phyloP scores from a whole-genome alignment of 2,329 filamentous ascomycete species.

The Beauveria asiatica region DNA sequence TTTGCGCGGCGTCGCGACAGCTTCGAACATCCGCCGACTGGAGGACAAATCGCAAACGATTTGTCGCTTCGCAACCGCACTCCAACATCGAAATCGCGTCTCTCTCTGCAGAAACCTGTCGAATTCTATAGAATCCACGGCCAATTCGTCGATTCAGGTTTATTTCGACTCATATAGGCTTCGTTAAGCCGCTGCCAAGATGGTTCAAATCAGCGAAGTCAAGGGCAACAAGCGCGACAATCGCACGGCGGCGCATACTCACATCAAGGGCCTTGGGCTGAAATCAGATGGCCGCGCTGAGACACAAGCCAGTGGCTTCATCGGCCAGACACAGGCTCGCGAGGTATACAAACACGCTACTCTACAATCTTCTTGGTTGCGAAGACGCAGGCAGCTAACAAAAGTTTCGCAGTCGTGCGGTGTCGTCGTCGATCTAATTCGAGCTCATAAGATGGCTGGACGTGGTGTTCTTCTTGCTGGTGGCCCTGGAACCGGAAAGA shows the following conservation, averaged over 20 bases:
- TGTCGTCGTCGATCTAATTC: constrained; percentile 91
- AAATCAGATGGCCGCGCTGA: constrained; percentile 81
- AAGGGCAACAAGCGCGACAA: constrained; percentile 93
- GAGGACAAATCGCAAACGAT: constrained; percentile 27
- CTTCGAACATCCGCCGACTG: constrained; percentile 15
- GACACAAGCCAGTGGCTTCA: constrained; percentile 70
- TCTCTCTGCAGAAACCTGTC: background rate
- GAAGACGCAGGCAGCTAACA: background rate
- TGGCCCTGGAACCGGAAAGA: constrained; percentile 94
- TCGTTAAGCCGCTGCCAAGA: constrained; percentile 30
- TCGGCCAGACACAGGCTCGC: constrained; percentile 79
- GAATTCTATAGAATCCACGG: constrained; percentile 1
- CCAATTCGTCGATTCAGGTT: background rate
- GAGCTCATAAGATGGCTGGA: constrained; percentile 94
- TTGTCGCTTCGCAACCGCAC: constrained; percentile 17
- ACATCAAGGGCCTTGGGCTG: constrained; percentile 91
- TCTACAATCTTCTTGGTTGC: background rate
- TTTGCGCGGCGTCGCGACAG: constrained; percentile 20
- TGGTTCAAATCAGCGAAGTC: constrained; percentile 90
- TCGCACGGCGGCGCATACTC: constrained; percentile 91
- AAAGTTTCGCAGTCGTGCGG: constrained; percentile 65
- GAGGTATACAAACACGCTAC: constrained; percentile 52
- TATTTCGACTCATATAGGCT: background rate
- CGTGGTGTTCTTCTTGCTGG: constrained; percentile 88
- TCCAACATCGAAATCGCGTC: background rate